Base-by-base conservation (phyloP, 371 early-diverging fungal genomes). In the Circinella umbellata region DNA sequence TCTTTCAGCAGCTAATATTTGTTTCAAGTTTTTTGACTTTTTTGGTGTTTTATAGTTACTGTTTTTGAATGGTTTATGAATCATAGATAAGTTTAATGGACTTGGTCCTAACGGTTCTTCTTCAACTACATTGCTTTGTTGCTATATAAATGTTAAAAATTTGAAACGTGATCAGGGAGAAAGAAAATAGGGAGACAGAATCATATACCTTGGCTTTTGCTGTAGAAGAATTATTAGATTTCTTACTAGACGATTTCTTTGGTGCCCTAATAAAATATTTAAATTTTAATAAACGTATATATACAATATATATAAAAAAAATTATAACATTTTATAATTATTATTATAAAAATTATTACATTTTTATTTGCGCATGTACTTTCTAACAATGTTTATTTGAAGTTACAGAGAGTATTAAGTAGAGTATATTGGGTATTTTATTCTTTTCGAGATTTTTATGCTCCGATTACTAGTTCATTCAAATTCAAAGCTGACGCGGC, bases 11-110 rank as follows among this genome's bases (percentile, higher is more conserved):
- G 91, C 79, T 3, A 93, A 72, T 10, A 95, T 87, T 76, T 95
- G 96, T 65, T 94, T 94, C 62, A 94, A 76, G 67, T 89, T 90
- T 72, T 90, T 92, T 69, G 84, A 88, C 74, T 92, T 91, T 57
- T 91, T 92, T 15, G 87, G 77, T 27, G 88, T 79, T 48, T 79
- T 80, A 78, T 91, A 93, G 38, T 76, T 80, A 17, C 81, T 66
- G 67, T 80, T 92, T 73, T 94, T 95, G 82, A 94, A 95, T 9
- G 92, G 89, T 67, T 86, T 89, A 17, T 69, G 66, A 8, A 66
- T 68, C 5, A 61, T 68, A 3, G 79, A 55, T 10, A 83, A 37
- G 57, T 83, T 83, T 27, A 83, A 42, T 14, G 79, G 80, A 4
- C 79, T 78, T 39, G 64, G 34, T 39, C 51, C 14, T 17, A 27